Percentiles rank a stretch among this genome's conserved stretches.
phyloP scores from a whole-genome alignment of 1,139 yeast species.

The Sugiyamaella xylanicola region DNA sequence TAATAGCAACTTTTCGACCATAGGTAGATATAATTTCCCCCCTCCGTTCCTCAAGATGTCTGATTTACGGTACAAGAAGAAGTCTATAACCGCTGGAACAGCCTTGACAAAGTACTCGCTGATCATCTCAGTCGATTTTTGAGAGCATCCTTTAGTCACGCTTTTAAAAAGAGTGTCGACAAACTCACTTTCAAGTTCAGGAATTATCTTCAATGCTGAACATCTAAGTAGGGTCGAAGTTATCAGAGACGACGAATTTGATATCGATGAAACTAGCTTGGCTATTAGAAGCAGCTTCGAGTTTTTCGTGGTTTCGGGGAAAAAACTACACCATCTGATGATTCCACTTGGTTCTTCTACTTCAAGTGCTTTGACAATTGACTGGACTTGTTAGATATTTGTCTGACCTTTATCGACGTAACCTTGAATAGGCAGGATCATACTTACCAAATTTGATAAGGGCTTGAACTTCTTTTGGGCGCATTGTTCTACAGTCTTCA shows the following conservation, averaged over 20 bases:
- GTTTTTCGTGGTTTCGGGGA: conserved; percentile 1
- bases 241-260: conserved; percentile 12
- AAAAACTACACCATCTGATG: conserved; percentile 6
- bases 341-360: conserved; percentile 1
- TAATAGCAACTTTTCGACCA: conserved; percentile 3
- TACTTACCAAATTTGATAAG: conserved; percentile 13
- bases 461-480: conserved; percentile 11
- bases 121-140: neutral
- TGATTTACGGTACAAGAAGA: conserved; percentile 6
- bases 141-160: conserved; percentile 13
- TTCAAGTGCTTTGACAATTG: conserved; percentile 12
- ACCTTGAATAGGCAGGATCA: no score
- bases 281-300: conserved; percentile 6
- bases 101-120: conserved; percentile 13
- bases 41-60: conserved; percentile 2
- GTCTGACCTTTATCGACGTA: no score
- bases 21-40: neutral
- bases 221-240: conserved; percentile 13
- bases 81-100: conserved; percentile 7
- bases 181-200: conserved; percentile 1
- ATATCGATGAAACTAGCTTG: conserved; percentile 12
- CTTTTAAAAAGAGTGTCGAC: neutral
- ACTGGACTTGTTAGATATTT: conserved; percentile 11
- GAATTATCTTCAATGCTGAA: conserved; percentile 7
- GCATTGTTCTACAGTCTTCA: conserved; percentile 9